phyloP scores from a whole-genome alignment of 495 filamentous ascomycete genomes.

The Talaromyces borbonicus region DNA sequence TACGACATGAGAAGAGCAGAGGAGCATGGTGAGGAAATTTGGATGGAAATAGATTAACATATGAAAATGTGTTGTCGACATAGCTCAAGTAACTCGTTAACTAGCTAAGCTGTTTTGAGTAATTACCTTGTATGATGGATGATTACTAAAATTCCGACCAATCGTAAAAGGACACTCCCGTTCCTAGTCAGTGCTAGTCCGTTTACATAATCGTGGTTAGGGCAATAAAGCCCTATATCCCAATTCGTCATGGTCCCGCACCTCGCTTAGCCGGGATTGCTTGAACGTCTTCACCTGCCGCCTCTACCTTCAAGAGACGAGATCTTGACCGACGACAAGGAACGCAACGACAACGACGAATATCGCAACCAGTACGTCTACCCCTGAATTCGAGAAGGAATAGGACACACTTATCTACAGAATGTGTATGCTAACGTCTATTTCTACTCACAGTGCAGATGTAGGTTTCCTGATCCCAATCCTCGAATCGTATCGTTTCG shows the following conservation, averaged over 20 bases:
- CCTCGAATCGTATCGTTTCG: constrained; percentile 9
- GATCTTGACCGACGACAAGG: constrained; percentile 28
- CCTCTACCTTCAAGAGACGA: constrained; percentile 33
- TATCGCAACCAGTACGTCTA: constrained; percentile 51
- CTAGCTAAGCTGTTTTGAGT: no score
- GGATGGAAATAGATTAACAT: not conserved
- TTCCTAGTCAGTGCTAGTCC: not conserved
- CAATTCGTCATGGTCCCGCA: constrained; percentile 7
- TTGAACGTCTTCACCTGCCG: constrained; percentile 16
- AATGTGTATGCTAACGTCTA: constrained; percentile 23
- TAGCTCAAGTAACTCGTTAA: not conserved
- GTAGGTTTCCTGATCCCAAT: constrained; percentile 39
- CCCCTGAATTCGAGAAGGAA: constrained; percentile 11
- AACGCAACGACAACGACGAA: constrained; percentile 37
- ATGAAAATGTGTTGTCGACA: not conserved
- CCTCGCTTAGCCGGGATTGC: constrained; percentile 6
- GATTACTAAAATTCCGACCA: not conserved
- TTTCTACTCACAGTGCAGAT: constrained; percentile 61
- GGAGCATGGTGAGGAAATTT: constrained; percentile 13
- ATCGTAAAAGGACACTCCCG: no score
- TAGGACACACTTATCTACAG: constrained; percentile 9
- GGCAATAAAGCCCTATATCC: constrained; percentile 6
- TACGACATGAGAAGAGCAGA: constrained; percentile 25
- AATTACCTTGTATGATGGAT: no score
- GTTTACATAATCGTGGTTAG: not conserved